phyloP scores from a whole-genome alignment of 352 stramenopile genomes.

The Phytophthora pistaciae region DNA sequence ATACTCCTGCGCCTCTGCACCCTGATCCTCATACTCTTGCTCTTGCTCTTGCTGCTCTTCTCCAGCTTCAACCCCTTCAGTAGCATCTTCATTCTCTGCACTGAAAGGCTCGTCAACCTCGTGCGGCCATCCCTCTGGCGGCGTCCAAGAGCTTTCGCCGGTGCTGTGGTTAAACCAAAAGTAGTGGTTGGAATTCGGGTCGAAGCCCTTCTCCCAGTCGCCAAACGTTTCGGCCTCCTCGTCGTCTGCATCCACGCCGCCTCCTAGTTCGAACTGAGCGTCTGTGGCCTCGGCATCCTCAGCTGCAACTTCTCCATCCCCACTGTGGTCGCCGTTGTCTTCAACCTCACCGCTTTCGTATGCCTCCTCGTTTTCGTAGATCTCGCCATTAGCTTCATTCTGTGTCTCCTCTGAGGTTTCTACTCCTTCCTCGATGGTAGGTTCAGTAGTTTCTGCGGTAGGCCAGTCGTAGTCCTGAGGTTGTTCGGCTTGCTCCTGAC shows the following conservation, averaged over 20 bases:
- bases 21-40: conserved; percentile 10
- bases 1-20: conserved; percentile 19
- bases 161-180: conserved; percentile 92
- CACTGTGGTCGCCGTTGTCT: conserved; percentile 11
- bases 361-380: conserved; percentile 16
- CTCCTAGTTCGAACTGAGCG: conserved; percentile 36
- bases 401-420: conserved; percentile 3
- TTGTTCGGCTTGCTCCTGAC: conserved; percentile 5
- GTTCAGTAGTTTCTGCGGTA: background rate
- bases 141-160: conserved; percentile 82
- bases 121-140: conserved; percentile 80
- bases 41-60: conserved; percentile 26
- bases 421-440: conserved; percentile 18
- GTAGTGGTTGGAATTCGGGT: conserved; percentile 84
- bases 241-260: conserved; percentile 69
- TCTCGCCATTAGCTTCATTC: background rate
- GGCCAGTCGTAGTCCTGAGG: conserved; percentile 16
- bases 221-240: conserved; percentile 82
- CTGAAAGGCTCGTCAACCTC: conserved; percentile 75
- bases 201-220: conserved; percentile 89
- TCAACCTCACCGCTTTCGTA: conserved; percentile 15
- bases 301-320: conserved; percentile 6
- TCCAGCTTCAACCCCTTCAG: conserved; percentile 3
- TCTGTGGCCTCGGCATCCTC: conserved; percentile 20
- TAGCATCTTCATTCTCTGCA: conserved; percentile 33